Evolutionary conservation across 441 rosid species (phyloP).

Genomic region (Aleurites moluccanus): DNA sequence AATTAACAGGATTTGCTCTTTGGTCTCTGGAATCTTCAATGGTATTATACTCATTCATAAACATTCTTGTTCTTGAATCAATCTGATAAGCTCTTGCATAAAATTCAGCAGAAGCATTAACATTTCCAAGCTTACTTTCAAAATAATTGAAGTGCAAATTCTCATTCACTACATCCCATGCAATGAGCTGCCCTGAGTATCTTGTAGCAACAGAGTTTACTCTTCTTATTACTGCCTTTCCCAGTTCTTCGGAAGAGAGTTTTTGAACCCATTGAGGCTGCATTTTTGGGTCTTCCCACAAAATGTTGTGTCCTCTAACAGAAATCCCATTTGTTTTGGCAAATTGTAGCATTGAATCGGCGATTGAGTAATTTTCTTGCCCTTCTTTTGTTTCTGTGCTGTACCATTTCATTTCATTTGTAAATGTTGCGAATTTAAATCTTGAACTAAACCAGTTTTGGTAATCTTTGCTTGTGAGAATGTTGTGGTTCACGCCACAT

Average conservation of each 20-base stretch:
- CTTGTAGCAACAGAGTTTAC: slow-evolving; percentile 47
- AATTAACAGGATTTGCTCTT: slow-evolving; percentile 29
- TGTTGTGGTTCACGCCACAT: slow-evolving; percentile 62
- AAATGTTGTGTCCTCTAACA: slow-evolving; percentile 68
- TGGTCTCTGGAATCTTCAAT: slow-evolving; percentile 44
- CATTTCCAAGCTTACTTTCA: slow-evolving; percentile 56
- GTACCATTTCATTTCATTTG: slow-evolving; percentile 85
- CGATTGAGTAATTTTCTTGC: slow-evolving; percentile 49
- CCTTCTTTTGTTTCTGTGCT: slow-evolving; percentile 50
- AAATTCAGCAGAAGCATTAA: slow-evolving; percentile 40
- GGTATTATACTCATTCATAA: slow-evolving; percentile 69
- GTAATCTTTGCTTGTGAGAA: slow-evolving; percentile 49
- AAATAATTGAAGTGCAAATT: slow-evolving; percentile 62
- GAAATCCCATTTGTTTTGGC: slow-evolving; percentile 37
- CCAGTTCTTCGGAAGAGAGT: slow-evolving; percentile 34
- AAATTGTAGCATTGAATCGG: slow-evolving; percentile 59
- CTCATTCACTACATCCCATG: slow-evolving; percentile 82
- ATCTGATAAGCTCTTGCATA: slow-evolving; percentile 37
- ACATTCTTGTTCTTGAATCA: slow-evolving; percentile 49
- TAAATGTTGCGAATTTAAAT: slow-evolving; percentile 56
- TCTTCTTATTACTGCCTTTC: slow-evolving; percentile 37
- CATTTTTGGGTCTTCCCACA: slow-evolving; percentile 62
- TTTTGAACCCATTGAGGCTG: slow-evolving; percentile 60
- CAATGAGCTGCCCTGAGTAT: slow-evolving; percentile 54
- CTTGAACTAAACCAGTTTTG: slow-evolving; percentile 62